phyloP scores from a whole-genome alignment of 192 early-diverging fungal species.

The Coemansia pectinata region DNA sequence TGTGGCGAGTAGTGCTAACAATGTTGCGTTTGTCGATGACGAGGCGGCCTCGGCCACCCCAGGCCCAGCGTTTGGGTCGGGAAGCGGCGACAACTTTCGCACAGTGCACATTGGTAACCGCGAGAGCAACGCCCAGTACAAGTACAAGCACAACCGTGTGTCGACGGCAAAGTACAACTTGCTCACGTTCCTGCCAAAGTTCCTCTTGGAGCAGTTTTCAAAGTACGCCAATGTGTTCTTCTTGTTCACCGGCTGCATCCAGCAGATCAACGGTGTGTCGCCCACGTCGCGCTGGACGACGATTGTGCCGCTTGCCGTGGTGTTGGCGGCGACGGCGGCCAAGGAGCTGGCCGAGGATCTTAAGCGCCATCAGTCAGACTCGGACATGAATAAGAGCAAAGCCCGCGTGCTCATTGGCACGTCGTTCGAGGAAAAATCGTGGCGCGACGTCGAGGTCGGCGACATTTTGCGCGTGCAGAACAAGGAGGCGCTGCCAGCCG shows the following conservation, averaged over 20 bases:
- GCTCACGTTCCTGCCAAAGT: slow-evolving; percentile 92
- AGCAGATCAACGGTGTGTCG: slow-evolving; percentile 95
- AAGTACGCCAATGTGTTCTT: slow-evolving; percentile 99
- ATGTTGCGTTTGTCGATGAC: neutral
- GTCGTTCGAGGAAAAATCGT: slow-evolving; percentile 75
- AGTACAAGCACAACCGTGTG: slow-evolving; percentile 90
- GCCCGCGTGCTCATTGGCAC: slow-evolving; percentile 62
- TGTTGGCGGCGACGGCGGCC: slow-evolving; percentile 83
- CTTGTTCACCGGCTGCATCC: slow-evolving; percentile 94
- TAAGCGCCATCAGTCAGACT: slow-evolving; percentile 75
- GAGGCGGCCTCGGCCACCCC: slow-evolving; percentile 7
- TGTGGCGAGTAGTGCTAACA: neutral
- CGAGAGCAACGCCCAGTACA: slow-evolving; percentile 71
- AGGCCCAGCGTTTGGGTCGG: slow-evolving; percentile 28
- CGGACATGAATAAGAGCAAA: slow-evolving; percentile 69
- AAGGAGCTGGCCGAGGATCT: slow-evolving; percentile 96
- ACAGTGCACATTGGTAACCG: slow-evolving; percentile 89
- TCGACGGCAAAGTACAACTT: slow-evolving; percentile 96
- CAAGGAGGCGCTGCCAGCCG: slow-evolving; percentile 88
- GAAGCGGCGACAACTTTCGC: slow-evolving; percentile 56
- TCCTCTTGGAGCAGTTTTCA: slow-evolving; percentile 96
- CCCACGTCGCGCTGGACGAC: slow-evolving; percentile 91
- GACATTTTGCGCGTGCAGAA: slow-evolving; percentile 83
- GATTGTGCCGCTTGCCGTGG: slow-evolving; percentile 78
- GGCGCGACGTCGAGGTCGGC: slow-evolving; percentile 85